Evolutionary conservation across 352 stramenopile genomes (phyloP), one percentile per base, ranked within the genome.

Genomic region (Plasmopara halstedii): DNA sequence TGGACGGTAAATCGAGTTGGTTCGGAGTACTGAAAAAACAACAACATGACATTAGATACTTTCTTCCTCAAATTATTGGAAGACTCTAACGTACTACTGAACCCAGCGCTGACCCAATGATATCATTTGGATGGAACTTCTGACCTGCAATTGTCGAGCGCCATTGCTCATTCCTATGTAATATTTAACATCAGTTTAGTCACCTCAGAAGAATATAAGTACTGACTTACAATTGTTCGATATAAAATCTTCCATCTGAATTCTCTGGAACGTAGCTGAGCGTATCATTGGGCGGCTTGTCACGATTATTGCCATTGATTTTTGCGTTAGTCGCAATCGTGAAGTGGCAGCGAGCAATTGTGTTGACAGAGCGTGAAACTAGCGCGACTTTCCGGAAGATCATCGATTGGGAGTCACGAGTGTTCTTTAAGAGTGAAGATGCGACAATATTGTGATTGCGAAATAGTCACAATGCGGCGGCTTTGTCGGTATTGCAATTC

Each of bases 1-100:
- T 93, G 80, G 39, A 95, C 73, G 7, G 84, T 95, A 49, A 88
- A 94, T 10, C 82, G 67, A 42, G 79, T 91, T 31, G 79, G 70
- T n/a, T 64, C 58, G 2, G 64, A 18, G 43, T 63, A 62, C 58
- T 91, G 71, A 58, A 50, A 19, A 32, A 27, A 38, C 46, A 3
- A 54, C 21, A 21, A 0, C 5, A 40, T 29, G 10, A 6, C 18
- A 38, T 37, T 37, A 25, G n/a, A 31, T 15, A 2, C 13, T 1
- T 6, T 6, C 23, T 17, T n/a, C n/a, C n/a, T n/a, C n/a, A n/a
- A n/a, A n/a, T n/a, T n/a, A n/a, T n/a, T n/a, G n/a, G n/a, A n/a
- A n/a, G n/a, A n/a, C n/a, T n/a, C n/a, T 17, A 14, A 17, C 73
- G 40, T 82, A 93, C 81, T 32, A 89, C 65, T 34, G 70, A 74